Conservation (phyloP, 23 red algal genomes). For the Gracilariopsis chorda region DNA sequence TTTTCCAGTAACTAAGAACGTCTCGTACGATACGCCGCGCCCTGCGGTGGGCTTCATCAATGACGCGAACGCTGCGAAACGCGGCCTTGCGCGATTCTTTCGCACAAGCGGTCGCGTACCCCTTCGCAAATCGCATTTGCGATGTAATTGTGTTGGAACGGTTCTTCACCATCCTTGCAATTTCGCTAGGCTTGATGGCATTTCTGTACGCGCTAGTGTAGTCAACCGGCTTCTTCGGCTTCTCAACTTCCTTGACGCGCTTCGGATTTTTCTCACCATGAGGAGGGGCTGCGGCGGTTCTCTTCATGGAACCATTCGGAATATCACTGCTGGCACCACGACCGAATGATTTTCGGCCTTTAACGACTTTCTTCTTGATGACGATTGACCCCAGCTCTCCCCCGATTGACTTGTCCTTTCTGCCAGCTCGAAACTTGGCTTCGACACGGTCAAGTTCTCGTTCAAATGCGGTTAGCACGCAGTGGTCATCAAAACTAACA, state of each 20-base stretch:
- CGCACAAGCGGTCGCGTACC: slow-evolving; percentile 49
- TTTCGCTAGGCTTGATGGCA: slow-evolving; percentile 54
- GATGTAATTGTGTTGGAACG: slow-evolving; percentile 31
- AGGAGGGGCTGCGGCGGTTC: background rate
- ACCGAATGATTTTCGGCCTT: slow-evolving; percentile 19
- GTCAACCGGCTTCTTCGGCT: slow-evolving; percentile 31
- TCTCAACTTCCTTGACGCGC: slow-evolving; percentile 50
- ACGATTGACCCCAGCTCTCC: slow-evolving; percentile 78
- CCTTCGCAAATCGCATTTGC: slow-evolving; percentile 32
- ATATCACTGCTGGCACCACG: background rate
- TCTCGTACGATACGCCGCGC: slow-evolving; percentile 66
- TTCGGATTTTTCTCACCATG: slow-evolving; percentile 20
- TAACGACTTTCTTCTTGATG: slow-evolving; percentile 60
- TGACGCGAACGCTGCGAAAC: slow-evolving; percentile 54
- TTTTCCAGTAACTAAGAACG: slow-evolving; percentile 73
- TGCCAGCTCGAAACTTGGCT: slow-evolving; percentile 56
- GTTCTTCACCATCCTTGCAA: slow-evolving; percentile 61
- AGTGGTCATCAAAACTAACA: slow-evolving; percentile 61
- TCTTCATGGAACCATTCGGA: slow-evolving; percentile 41
- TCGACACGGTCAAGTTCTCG: slow-evolving; percentile 71
- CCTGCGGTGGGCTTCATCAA: slow-evolving; percentile 73
- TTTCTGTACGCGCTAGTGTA: slow-evolving; percentile 49
- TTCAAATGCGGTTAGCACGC: slow-evolving; percentile 56
- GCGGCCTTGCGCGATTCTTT: slow-evolving; percentile 71
- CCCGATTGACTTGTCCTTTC: slow-evolving; percentile 78